These are phyloP conservation scores for Balakata baccata DNA, from an alignment of 345 rosid genomes.

Conservation along the genomic window DNA sequence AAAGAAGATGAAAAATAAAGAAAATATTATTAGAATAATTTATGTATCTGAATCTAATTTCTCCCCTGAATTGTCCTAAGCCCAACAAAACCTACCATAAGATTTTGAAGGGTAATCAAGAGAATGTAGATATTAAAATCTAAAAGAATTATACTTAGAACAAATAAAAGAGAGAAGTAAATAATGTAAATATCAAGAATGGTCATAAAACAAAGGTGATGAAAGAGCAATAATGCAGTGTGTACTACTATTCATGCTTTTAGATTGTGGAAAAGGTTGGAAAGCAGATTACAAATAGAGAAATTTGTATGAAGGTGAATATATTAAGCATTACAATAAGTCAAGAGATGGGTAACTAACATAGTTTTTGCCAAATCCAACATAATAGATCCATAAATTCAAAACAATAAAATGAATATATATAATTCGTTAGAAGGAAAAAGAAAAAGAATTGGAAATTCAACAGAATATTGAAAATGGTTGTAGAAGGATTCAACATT, in stretches of 20 bases:
- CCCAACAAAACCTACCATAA: constrained; percentile 59
- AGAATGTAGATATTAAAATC: neutral
- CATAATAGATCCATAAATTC: too few relatives aligned
- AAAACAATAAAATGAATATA: too few relatives aligned
- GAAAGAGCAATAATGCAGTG: neutral
- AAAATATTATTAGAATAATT: constrained; percentile 11
- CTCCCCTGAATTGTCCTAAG: constrained; percentile 80
- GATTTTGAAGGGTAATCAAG: constrained; percentile 11
- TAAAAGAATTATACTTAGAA: neutral
- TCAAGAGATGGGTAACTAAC: too few relatives aligned
- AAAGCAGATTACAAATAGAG: too few relatives aligned
- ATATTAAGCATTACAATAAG: too few relatives aligned
- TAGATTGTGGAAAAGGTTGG: too few relatives aligned
- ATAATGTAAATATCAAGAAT: neutral
- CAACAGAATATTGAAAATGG: too few relatives aligned
- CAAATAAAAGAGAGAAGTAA: neutral
- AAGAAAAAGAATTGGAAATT: too few relatives aligned
- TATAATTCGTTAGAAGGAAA: too few relatives aligned
- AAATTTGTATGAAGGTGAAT: too few relatives aligned
- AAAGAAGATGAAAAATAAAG: constrained; percentile 4
- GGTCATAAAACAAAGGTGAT: neutral
- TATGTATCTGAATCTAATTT: constrained; percentile 71
- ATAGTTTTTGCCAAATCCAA: too few relatives aligned
- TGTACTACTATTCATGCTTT: neutral
- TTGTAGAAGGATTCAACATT: too few relatives aligned